A percentile compares a stretch with the other conserved stretches of the same genome.
These are phyloP conservation scores for Coccomyxa sp. DNA, from an alignment of 139 green algal genomes.

Conservation along the genomic window DNA sequence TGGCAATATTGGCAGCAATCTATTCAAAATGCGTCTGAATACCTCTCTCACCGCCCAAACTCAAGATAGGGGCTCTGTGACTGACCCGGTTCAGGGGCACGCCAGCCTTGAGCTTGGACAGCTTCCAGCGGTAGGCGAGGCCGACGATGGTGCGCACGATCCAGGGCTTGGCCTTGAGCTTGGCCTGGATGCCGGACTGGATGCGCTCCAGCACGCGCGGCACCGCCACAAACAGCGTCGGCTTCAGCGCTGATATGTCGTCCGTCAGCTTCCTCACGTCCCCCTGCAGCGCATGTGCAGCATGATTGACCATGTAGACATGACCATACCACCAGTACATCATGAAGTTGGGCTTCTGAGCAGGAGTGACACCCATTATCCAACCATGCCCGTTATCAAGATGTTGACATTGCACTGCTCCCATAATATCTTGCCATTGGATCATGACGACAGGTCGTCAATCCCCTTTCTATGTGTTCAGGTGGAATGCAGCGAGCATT, in stretches of 20 bases:
- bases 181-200: constrained; percentile 35
- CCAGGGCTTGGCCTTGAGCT: constrained; percentile 24
- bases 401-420: too few species aligned
- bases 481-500: too few species aligned
- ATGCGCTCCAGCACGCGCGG: constrained; percentile 77
- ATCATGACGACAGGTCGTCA: too few species aligned
- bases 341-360: too few species aligned
- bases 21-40: too few species aligned
- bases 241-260: constrained; percentile 65
- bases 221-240: constrained; percentile 68
- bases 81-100: constrained; percentile 8
- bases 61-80: neutral
- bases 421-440: too few species aligned
- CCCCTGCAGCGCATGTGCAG: constrained; percentile 31
- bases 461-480: too few species aligned
- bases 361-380: too few species aligned
- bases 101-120: constrained; percentile 60
- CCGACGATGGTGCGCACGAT: constrained; percentile 70
- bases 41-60: too few species aligned
- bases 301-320: neutral
- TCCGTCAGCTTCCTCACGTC: constrained; percentile 73
- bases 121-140: constrained; percentile 69
- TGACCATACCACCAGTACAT: too few species aligned
- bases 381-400: too few species aligned
- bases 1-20: too few species aligned